Evolutionary conservation across 2,329 filamentous ascomycete species (phyloP).

Genomic region (Cytospora paraplurivora): DNA sequence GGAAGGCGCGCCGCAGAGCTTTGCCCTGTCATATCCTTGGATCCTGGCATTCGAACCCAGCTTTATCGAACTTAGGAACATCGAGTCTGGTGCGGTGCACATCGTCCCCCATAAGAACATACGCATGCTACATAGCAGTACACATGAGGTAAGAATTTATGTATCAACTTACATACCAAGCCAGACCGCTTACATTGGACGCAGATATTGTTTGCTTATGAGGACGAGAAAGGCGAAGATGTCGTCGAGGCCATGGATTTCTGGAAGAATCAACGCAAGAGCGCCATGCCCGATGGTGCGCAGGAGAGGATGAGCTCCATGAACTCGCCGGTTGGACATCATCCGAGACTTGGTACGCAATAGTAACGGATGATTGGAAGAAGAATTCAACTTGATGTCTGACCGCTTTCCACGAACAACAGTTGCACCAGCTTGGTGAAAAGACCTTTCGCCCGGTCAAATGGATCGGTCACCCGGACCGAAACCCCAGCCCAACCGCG

Average conservation of each 20-base stretch:
- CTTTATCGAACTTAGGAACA: conserved; percentile 94
- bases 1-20: conserved; percentile 90
- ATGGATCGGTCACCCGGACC: not conserved
- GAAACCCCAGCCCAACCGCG: not conserved
- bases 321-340: conserved; percentile 24
- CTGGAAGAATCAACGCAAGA: conserved; percentile 69
- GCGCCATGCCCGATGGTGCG: conserved; percentile 38
- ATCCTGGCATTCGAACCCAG: conserved; percentile 96
- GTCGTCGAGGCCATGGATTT: conserved; percentile 95
- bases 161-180: not conserved
- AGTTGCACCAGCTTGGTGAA: not conserved
- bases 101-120: conserved; percentile 97
- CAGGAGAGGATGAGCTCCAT: conserved; percentile 14
- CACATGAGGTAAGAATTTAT: conserved; percentile 74
- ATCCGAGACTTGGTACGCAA: conserved; percentile 25
- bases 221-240: conserved; percentile 92
- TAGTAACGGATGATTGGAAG: conserved; percentile 11
- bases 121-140: conserved; percentile 95
- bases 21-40: conserved; percentile 94
- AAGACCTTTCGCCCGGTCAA: not conserved
- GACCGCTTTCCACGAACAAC: not conserved
- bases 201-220: conserved; percentile 95
- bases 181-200: conserved; percentile 32
- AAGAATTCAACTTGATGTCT: not conserved
- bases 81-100: conserved; percentile 91